Evolutionary conservation across 345 rosid genomes (phyloP).

Genomic region (Ceriops tagal): DNA sequence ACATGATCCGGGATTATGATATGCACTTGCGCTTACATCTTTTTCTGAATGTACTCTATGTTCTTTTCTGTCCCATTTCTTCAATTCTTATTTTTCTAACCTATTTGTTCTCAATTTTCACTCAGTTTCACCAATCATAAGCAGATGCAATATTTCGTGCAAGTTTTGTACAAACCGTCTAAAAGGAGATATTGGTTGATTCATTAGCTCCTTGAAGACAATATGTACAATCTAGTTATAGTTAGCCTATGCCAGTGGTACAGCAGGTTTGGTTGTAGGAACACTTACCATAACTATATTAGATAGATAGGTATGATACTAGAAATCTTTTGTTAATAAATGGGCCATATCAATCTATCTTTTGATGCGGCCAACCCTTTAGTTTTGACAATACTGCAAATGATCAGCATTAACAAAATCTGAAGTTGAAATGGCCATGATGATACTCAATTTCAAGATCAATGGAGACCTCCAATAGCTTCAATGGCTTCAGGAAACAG

Average conservation of each 20-base stretch:
- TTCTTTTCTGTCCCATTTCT: constrained; percentile 40
- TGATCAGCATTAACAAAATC: neutral
- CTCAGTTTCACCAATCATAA: neutral
- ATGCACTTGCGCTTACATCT: constrained; percentile 25
- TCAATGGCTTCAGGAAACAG: neutral
- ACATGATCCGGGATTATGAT: neutral
- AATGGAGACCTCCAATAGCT: too few species aligned
- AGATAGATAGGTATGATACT: too few species aligned
- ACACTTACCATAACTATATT: neutral
- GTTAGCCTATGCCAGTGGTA: neutral
- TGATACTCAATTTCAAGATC: too few species aligned
- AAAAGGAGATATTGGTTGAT: neutral
- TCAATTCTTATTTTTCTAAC: constrained; percentile 8
- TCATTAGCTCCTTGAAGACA: neutral
- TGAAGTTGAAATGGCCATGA: neutral
- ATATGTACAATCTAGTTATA: neutral
- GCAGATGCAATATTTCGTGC: neutral
- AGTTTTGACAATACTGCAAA: neutral
- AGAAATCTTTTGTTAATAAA: too few species aligned
- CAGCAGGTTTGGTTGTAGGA: neutral
- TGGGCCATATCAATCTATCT: too few species aligned
- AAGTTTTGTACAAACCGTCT: too few species aligned
- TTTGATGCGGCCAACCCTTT: neutral
- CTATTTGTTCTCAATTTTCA: neutral
- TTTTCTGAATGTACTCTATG: constrained; percentile 32